A percentile compares a stretch with the other conserved stretches of the same genome.
phyloP scores from a whole-genome alignment of 2,329 filamentous ascomycete genomes.

The Pseudogymnoascus sp. region DNA sequence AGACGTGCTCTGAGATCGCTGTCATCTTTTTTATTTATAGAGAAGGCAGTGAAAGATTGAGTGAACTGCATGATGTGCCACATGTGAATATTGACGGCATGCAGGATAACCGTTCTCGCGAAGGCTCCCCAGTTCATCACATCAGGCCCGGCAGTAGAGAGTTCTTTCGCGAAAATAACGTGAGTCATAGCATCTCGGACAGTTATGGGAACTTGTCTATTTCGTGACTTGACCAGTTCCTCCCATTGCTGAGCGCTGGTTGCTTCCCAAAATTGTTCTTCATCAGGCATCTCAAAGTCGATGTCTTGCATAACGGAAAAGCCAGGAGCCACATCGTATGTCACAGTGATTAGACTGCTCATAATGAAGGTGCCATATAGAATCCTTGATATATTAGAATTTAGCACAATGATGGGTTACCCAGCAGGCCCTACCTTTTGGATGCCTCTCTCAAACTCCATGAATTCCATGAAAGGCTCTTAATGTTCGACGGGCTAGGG shows the following conservation, averaged over 20 bases:
- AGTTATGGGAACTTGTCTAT: not conserved
- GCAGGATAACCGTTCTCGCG: conserved; percentile 27
- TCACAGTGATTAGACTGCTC: not conserved
- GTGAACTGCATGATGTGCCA: conserved; percentile 28
- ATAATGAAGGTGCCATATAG: conserved; percentile 1
- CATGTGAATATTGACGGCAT: conserved; percentile 30
- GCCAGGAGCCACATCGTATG: not conserved
- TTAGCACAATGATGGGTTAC: not conserved
- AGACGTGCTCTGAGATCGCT: not conserved
- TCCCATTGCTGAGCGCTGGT: not conserved
- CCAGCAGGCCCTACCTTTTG: not conserved
- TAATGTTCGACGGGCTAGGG: not conserved
- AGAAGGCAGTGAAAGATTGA: conserved; percentile 21
- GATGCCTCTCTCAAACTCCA: not conserved
- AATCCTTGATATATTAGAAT: not conserved
- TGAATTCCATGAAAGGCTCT: not conserved
- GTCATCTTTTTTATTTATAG: conserved; percentile 9
- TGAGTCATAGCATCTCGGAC: not conserved
- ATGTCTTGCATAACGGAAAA: conserved; percentile 1
- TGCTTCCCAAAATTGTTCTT: not conserved
- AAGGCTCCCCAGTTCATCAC: conserved; percentile 19
- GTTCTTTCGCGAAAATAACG: not conserved
- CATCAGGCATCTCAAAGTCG: not conserved
- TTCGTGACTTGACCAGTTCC: not conserved
- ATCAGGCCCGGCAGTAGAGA: not conserved